A percentile compares a stretch with the other conserved stretches of the same genome.
phyloP scores from a whole-genome alignment of 306 rosid genomes.

The Cicer bijugum region DNA sequence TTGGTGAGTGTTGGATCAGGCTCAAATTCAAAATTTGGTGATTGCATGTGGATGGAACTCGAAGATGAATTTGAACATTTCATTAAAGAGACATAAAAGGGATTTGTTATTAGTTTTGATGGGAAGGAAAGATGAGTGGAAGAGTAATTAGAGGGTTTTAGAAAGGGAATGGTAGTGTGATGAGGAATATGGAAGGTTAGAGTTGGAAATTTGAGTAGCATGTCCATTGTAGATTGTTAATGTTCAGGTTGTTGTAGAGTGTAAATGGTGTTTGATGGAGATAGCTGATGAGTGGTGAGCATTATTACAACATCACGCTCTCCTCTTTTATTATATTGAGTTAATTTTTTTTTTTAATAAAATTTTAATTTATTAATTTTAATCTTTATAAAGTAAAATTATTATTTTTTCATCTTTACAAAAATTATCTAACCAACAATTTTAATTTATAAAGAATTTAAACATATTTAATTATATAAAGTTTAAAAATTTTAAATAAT shows the following conservation, averaged over 20 bases:
- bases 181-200: slow-evolving; percentile 46
- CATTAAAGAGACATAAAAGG: slow-evolving; percentile 1
- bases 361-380: too few relatives aligned
- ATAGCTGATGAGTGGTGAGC: slow-evolving; percentile 46
- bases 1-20: slow-evolving; percentile 62
- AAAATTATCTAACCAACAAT: too few relatives aligned
- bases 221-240: slow-evolving; percentile 32
- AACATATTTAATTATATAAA: too few relatives aligned
- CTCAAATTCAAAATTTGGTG: slow-evolving; percentile 32
- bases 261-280: slow-evolving; percentile 16
- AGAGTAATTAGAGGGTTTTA: slow-evolving; percentile 23
- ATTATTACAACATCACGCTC: background rate
- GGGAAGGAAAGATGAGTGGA: slow-evolving; percentile 13
- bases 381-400: too few relatives aligned
- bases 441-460: too few relatives aligned
- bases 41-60: slow-evolving; percentile 16
- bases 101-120: slow-evolving; percentile 6
- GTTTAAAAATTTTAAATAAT: too few relatives aligned
- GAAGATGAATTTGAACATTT: slow-evolving; percentile 41
- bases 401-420: too few relatives aligned
- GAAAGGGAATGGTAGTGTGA: slow-evolving; percentile 11
- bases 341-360: too few relatives aligned
- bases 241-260: slow-evolving; percentile 11
- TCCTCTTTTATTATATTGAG: too few relatives aligned
- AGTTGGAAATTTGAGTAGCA: slow-evolving; percentile 49